phyloP scores from a whole-genome alignment of 805 yeast species.

The Cyberlindnera maritima region DNA sequence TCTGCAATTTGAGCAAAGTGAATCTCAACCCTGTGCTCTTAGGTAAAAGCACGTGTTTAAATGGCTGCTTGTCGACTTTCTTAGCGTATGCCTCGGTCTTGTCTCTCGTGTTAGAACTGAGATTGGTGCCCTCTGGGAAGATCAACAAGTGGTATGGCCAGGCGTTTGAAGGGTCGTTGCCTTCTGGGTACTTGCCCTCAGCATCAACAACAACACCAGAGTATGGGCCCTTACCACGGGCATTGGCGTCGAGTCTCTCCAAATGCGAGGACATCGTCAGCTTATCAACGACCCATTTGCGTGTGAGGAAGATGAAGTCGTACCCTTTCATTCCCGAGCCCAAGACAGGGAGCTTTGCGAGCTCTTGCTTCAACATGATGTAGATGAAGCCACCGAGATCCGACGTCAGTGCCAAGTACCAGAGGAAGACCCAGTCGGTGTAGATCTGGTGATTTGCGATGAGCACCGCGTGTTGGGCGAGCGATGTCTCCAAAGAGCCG shows the following conservation, averaged over 20 bases:
- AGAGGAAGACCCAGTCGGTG: slow-evolving; percentile 87
- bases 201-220: slow-evolving; percentile 33
- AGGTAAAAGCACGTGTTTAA: slow-evolving; percentile 75
- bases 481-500: slow-evolving; percentile 20
- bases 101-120: slow-evolving; percentile 60
- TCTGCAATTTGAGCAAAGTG: slow-evolving; percentile 53
- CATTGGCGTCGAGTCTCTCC: slow-evolving; percentile 55
- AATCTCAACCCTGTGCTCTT: slow-evolving; percentile 76
- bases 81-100: slow-evolving; percentile 58
- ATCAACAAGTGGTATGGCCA: slow-evolving; percentile 71
- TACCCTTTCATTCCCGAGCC: slow-evolving; percentile 85
- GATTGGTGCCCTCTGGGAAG: slow-evolving; percentile 94
- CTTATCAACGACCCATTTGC: slow-evolving; percentile 86
- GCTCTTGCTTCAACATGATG: slow-evolving; percentile 76
- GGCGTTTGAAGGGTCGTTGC: slow-evolving; percentile 28
- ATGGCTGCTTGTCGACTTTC: slow-evolving; percentile 44
- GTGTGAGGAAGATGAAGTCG: slow-evolving; percentile 72
- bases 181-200: slow-evolving; percentile 28
- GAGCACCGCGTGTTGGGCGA: slow-evolving; percentile 55
- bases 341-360: slow-evolving; percentile 65
- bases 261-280: slow-evolving; percentile 53
- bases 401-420: slow-evolving; percentile 81
- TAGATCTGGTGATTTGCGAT: slow-evolving; percentile 94
- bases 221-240: slow-evolving; percentile 54
- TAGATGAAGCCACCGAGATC: slow-evolving; percentile 60